phyloP scores from a whole-genome alignment of 345 rosid genomes.

The Eucalyptus shirleyi region DNA sequence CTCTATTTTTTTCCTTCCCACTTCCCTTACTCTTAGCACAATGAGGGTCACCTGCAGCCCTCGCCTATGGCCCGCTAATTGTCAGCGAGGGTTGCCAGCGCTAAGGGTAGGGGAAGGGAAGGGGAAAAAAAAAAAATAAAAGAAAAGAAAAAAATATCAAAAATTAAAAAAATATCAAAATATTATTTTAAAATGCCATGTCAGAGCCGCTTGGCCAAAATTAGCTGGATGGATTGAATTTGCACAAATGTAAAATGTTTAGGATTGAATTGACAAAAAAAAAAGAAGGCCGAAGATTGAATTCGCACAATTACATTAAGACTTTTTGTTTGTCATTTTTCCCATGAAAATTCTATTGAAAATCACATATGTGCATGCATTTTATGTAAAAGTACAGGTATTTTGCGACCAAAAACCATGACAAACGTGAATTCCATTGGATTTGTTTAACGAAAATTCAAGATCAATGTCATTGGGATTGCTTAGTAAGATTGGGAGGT shows the following conservation, averaged over 20 bases:
- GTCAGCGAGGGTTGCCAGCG: rapidly evolving
- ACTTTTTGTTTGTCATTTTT: no score
- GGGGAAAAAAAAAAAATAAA: rapidly evolving
- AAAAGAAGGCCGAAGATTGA: no score
- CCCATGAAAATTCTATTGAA: background rate
- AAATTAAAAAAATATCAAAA: no score
- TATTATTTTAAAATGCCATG: no score
- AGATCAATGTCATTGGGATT: background rate
- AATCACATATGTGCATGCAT: background rate
- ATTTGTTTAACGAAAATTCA: background rate
- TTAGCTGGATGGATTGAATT: rapidly evolving
- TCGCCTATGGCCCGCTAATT: no score
- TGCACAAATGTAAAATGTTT: rapidly evolving
- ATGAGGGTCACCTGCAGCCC: no score
- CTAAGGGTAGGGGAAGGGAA: no score
- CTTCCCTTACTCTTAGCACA: no score
- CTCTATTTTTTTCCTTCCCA: no score
- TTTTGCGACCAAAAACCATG: background rate
- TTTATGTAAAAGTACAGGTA: background rate
- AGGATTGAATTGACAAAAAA: no score
- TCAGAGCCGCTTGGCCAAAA: rapidly evolving
- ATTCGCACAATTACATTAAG: rapidly evolving
- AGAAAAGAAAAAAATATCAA: rapidly evolving
- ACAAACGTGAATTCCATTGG: background rate
- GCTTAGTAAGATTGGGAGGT: background rate